These are phyloP conservation scores for Castanopsis chinensis DNA, from an alignment of 306 rosid genomes.

Conservation along the genomic window DNA sequence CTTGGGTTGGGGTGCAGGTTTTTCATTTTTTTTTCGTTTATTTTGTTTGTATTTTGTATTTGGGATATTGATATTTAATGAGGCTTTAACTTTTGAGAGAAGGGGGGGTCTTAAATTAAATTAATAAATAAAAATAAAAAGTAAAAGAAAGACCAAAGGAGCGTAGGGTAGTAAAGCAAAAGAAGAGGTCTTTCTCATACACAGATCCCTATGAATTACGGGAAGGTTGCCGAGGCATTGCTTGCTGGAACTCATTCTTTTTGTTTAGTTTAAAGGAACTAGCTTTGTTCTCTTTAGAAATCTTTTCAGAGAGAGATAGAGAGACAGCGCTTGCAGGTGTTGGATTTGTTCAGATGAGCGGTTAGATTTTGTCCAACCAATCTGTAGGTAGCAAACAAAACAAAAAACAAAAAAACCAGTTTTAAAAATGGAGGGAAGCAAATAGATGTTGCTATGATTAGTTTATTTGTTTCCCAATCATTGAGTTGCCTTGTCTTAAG, in stretches of 20 bases:
- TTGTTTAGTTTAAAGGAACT: slow-evolving; percentile 68
- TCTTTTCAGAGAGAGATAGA: slow-evolving; percentile 25
- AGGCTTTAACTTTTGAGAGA: background rate
- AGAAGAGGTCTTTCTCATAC: slow-evolving; percentile 72
- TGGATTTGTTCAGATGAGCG: slow-evolving; percentile 33
- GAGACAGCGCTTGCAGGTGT: slow-evolving; percentile 39
- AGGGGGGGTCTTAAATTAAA: background rate
- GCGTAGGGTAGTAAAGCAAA: slow-evolving; percentile 51
- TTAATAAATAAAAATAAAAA: slow-evolving; percentile 16
- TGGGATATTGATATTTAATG: slow-evolving; percentile 2
- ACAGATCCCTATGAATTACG: slow-evolving; percentile 80
- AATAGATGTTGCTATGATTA: slow-evolving; percentile 34
- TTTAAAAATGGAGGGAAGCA: slow-evolving; percentile 30
- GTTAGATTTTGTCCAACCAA: slow-evolving; percentile 37
- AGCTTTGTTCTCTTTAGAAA: slow-evolving; percentile 48
- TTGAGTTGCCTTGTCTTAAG: slow-evolving; percentile 37
- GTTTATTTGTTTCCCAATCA: slow-evolving; percentile 43
- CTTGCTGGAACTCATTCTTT: slow-evolving; percentile 72
- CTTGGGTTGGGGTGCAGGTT: background rate
- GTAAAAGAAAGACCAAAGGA: slow-evolving; percentile 29
- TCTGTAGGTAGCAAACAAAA: slow-evolving; percentile 35
- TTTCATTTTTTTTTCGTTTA: background rate
- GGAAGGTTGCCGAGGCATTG: slow-evolving; percentile 50
- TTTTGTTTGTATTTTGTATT: background rate
- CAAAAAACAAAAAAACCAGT: slow-evolving; percentile 18